Conservation (phyloP, 257 asterid species). For the Solanum dulcamara region DNA sequence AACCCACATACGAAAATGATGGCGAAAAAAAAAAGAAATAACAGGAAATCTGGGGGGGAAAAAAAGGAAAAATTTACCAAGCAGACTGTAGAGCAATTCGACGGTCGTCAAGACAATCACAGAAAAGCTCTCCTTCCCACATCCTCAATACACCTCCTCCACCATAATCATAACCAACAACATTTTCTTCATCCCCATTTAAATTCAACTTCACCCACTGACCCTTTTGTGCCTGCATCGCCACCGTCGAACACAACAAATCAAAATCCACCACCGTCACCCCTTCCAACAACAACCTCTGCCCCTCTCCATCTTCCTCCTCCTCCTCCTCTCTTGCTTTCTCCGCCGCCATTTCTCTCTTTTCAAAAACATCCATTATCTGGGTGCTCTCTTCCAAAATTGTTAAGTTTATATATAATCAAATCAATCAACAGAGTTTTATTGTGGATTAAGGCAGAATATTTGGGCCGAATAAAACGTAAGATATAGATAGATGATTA, state of each 20-base stretch:
- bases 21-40: neutral
- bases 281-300: conserved; percentile 40
- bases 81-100: conserved; percentile 66
- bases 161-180: conserved; percentile 7
- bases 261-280: conserved; percentile 75
- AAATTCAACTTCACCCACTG: conserved; percentile 49
- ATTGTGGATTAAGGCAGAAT: neutral
- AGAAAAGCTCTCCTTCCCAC: conserved; percentile 93
- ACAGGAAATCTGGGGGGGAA: neutral
- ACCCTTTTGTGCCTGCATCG: conserved; percentile 65
- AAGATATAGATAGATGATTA: neutral
- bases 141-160: conserved; percentile 71
- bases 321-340: neutral
- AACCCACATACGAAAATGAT: neutral
- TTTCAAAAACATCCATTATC: conserved; percentile 24
- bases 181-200: conserved; percentile 18
- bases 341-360: conserved; percentile 14
- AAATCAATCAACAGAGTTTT: neutral
- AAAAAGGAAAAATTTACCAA: conserved; percentile 29
- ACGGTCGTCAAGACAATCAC: conserved; percentile 68
- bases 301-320: conserved; percentile 29
- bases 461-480: neutral
- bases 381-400: conserved; percentile 3
- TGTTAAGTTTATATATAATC: neutral
- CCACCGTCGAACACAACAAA: conserved; percentile 81